Conservation (phyloP, 306 rosid genomes). For the Astragalus membranaceus region DNA sequence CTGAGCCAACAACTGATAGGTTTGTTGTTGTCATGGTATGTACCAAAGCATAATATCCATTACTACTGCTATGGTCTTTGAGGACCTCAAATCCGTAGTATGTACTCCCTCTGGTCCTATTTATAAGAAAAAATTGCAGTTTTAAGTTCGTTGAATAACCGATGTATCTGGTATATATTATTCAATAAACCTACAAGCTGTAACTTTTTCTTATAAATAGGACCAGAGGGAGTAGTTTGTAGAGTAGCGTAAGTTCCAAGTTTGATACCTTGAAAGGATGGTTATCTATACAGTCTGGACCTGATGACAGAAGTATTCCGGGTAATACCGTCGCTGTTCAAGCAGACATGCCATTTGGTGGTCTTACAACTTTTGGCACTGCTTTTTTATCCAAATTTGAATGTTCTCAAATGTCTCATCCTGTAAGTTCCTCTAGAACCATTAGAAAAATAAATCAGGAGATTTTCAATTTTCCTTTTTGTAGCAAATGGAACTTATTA, state of each 20-base stretch:
- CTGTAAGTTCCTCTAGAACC: conserved; percentile 44
- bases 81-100: not conserved
- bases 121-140: no score
- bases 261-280: not conserved
- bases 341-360: conserved; percentile 93
- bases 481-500: conserved; percentile 2
- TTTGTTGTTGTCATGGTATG: conserved; percentile 97
- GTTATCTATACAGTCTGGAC: conserved; percentile 57
- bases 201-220: no score
- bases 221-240: not conserved
- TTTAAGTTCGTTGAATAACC: no score
- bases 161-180: no score
- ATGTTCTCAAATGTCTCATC: conserved; percentile 96
- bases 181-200: no score
- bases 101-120: not conserved
- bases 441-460: not conserved
- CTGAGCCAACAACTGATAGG: conserved; percentile 97
- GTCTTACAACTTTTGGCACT: conserved; percentile 82
- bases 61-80: not conserved
- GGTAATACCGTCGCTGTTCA: conserved; percentile 96
- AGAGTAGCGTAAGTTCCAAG: not conserved
- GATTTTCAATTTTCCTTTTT: not conserved
- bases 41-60: not conserved
- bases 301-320: conserved; percentile 95
- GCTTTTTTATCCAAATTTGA: conserved; percentile 89